Evolutionary conservation across 805 yeast species (phyloP), one percentile per base, ranked within the genome.

Genomic region (Kodamaea nitidulidarum): DNA sequence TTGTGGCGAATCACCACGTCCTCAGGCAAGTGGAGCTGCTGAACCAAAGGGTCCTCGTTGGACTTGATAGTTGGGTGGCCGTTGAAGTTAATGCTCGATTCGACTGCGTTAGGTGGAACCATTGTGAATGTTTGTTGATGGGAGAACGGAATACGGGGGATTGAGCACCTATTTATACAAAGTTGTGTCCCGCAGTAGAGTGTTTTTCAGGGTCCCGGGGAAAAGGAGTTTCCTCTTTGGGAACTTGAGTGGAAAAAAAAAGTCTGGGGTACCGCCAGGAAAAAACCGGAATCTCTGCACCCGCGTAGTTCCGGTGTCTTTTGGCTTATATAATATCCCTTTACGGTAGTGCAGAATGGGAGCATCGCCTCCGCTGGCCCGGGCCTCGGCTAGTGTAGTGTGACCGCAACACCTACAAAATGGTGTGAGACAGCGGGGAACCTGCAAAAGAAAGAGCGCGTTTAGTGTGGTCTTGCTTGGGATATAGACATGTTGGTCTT

Each of bases 1-100:
- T 93, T 91, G 73, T 91, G 95, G 60, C 88, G 84, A 50, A 84
- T 78, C 16, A 68, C 59, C 14, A 82, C 82, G 32, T 81, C 90
- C 31, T 73, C 73, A 49, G 74, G 72, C 45, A 84, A 71, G 10
- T 63, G 55, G 45, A 69, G 63, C 46, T 67, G 62, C 42, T 63
- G 48, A 30, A 69, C 69, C 45, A 69, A 49, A 17, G 73, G 73
- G 47, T 68, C 73, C 51, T 62, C 58, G 24, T 50, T 57, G 36
- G 64, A 51, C 49, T 58, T 65, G 43, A 68, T 66, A 32, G 65
- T 54, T 42, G 73, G 67, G 38, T 67, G 65, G 37, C 59, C 58
- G 32, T 58, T 56, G 47, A 68, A 68, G 50, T 68, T 63, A 42
- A 68, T 61, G 30, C 67, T 57, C 15, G 73, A 68, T 61, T 65